These are phyloP conservation scores for Furcasterigmium furcatum DNA, from an alignment of 2,329 filamentous ascomycete genomes.

Conservation along the genomic window DNA sequence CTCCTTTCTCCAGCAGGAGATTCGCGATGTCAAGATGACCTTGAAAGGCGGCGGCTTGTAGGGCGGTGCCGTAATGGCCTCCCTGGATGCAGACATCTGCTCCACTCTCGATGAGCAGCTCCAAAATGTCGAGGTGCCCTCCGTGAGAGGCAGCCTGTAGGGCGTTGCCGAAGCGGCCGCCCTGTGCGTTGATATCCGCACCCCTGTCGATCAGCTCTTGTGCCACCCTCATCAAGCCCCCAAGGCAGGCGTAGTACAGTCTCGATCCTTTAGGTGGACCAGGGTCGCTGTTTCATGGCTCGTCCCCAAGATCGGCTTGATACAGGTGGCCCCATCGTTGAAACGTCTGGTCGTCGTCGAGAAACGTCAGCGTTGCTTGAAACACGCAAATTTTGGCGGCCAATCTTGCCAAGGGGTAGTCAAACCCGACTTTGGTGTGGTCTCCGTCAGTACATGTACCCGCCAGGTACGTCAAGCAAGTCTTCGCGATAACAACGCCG, in stretches of 20 bases:
- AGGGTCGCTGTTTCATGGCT: not conserved
- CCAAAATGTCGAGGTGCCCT: too few species aligned
- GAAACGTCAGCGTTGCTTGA: conserved; percentile 6
- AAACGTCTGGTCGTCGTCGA: conserved; percentile 10
- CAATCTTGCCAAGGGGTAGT: conserved; percentile 15
- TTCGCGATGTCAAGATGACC: not conserved
- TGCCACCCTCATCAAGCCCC: conserved; percentile 3
- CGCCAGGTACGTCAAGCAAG: conserved; percentile 18
- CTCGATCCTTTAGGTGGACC: conserved; percentile 6
- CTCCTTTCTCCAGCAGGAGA: not conserved
- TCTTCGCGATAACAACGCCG: conserved; percentile 13
- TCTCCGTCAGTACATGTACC: conserved; percentile 7
- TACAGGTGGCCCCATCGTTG: conserved; percentile 9
- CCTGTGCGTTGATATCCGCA: conserved; percentile 1
- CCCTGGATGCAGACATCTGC: too few species aligned
- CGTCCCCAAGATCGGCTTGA: conserved; percentile 1
- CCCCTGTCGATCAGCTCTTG: not conserved
- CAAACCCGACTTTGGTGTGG: not conserved
- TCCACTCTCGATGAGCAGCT: too few species aligned
- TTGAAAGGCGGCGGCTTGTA: too few species aligned
- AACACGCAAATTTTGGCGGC: conserved; percentile 13
- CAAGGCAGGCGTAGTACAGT: conserved; percentile 13
- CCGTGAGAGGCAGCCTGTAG: not conserved
- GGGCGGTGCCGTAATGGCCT: too few species aligned
- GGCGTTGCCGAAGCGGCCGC: not conserved